Percentiles rank a stretch among this genome's conserved stretches.
Evolutionary conservation across 2,329 filamentous ascomycete genomes (phyloP).

Genomic region (Fusarium heterosporum): DNA sequence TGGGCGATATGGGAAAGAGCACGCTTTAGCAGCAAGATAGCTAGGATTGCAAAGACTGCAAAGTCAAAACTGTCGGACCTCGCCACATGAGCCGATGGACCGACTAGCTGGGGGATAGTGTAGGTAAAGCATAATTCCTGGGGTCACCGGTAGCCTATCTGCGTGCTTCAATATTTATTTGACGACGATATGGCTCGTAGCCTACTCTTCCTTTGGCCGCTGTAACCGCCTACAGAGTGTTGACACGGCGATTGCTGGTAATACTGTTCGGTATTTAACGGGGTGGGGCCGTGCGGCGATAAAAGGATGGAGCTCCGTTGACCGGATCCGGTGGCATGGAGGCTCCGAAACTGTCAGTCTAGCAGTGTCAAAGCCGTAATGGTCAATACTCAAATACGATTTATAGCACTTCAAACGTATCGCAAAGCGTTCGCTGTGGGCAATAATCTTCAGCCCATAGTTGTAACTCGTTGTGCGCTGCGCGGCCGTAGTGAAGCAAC

Average conservation of each 20-base stretch:
- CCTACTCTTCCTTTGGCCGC: neutral
- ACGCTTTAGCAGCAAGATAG: neutral
- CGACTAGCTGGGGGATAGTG: neutral
- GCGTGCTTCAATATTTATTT: neutral
- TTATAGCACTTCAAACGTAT: neutral
- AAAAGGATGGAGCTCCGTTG: conserved; percentile 31
- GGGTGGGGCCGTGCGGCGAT: conserved; percentile 31
- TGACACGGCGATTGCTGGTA: conserved; percentile 6
- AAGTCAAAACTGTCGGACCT: neutral
- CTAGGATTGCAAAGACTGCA: conserved; percentile 2
- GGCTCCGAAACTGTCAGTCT: conserved; percentile 11
- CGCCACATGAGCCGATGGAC: neutral
- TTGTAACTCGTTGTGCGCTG: neutral
- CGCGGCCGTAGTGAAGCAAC: neutral
- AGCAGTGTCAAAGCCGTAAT: neutral
- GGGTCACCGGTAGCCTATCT: neutral
- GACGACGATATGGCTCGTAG: neutral
- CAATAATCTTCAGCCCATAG: neutral
- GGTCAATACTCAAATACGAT: neutral
- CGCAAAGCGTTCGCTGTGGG: neutral
- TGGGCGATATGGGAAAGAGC: neutral
- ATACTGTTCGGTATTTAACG: conserved; percentile 9
- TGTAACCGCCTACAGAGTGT: conserved; percentile 15
- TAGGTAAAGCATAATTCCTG: neutral
- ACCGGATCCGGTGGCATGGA: conserved; percentile 31